Conservation (phyloP, 2,329 filamentous ascomycete genomes). For the Fusarium coffeatum region DNA sequence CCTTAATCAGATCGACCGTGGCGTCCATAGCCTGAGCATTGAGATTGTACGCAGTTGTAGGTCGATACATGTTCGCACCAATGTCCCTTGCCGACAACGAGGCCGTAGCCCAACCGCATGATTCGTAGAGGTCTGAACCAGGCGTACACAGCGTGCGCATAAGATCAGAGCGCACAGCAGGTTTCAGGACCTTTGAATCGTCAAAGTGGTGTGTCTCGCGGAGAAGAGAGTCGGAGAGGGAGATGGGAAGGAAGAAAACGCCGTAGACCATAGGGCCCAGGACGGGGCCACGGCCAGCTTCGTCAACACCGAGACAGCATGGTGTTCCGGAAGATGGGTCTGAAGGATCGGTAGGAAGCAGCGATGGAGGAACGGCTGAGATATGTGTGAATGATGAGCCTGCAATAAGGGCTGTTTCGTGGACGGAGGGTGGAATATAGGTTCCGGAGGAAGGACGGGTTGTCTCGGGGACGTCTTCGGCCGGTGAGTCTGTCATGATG, state of each 20-base stretch:
- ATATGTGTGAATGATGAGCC: slow-evolving; percentile 79
- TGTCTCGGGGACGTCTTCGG: slow-evolving; percentile 47
- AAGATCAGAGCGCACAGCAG: slow-evolving; percentile 79
- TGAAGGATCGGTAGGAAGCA: slow-evolving; percentile 59
- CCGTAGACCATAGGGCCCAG: slow-evolving; percentile 83
- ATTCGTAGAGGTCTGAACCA: slow-evolving; percentile 58
- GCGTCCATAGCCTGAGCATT: slow-evolving; percentile 97
- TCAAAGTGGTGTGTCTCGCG: slow-evolving; percentile 86
- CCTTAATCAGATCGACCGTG: slow-evolving; percentile 83
- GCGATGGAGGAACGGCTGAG: slow-evolving; percentile 73
- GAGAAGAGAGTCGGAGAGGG: slow-evolving; percentile 77
- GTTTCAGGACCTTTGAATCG: slow-evolving; percentile 92
- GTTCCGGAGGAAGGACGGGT: slow-evolving; percentile 28
- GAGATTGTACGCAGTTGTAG: slow-evolving; percentile 79
- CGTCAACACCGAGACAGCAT: slow-evolving; percentile 89
- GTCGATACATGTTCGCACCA: slow-evolving; percentile 78
- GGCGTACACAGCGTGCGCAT: slow-evolving; percentile 76
- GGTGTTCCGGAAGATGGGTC: slow-evolving; percentile 51
- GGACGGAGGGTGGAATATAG: slow-evolving; percentile 78
- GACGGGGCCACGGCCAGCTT: slow-evolving; percentile 94
- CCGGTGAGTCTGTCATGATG: slow-evolving; percentile 56
- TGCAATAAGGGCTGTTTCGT: slow-evolving; percentile 65
- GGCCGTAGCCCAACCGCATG: slow-evolving; percentile 85
- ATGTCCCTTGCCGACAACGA: slow-evolving; percentile 88
- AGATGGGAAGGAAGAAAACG: slow-evolving; percentile 79